Evolutionary conservation across 176 grass and related monocot genomes (phyloP), one percentile per base, ranked within the genome.

Genomic region (Poa annua): DNA sequence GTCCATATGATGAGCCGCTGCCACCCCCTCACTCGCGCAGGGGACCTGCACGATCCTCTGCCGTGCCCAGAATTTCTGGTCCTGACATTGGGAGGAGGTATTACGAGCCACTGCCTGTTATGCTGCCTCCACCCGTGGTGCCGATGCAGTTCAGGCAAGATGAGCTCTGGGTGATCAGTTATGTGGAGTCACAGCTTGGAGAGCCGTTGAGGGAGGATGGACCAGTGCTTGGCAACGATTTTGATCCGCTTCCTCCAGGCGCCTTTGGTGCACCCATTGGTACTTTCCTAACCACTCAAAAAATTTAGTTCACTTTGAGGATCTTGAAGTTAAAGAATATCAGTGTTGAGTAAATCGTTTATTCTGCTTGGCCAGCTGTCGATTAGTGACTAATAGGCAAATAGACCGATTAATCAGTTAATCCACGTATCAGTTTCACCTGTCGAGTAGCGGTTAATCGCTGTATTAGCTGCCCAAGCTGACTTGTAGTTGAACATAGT

Each of bases 241-340:
- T 99, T 61, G 96, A 99, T 66, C 91, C 87, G 8, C 80, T 99
- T 83, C 96, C 96, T 73, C 96, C 96, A 79, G 96, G 96, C 14
- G 89, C 96, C 26, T 99, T 99, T 84, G 96, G 96, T 56, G 93
- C 93, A 80, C 96, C 96, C 32, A 88, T 99, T 68, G 96, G 96
- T 99, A 93, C 45, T 45, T 39, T 75, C 16, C 26, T 85, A 82
- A 85, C 75, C 68, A 69, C 34, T 47, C 4, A 56, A 88, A 56
- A 88, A 56, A 8, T 34, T 51, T 61, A 63, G 52, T 73, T 35
- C 82, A 80, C 12, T 20, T n/a, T 42, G 45, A 59, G 38, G 47
- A 79, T 87, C 33, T 66, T 66, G 70, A 50, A 84, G 34, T 70
- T 17, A 62, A 71, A 69, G n/a, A 38, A 21, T 56, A n/a, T 17